phyloP scores from a whole-genome alignment of 202 grass and related monocot species.

The Musa balbisiana region DNA sequence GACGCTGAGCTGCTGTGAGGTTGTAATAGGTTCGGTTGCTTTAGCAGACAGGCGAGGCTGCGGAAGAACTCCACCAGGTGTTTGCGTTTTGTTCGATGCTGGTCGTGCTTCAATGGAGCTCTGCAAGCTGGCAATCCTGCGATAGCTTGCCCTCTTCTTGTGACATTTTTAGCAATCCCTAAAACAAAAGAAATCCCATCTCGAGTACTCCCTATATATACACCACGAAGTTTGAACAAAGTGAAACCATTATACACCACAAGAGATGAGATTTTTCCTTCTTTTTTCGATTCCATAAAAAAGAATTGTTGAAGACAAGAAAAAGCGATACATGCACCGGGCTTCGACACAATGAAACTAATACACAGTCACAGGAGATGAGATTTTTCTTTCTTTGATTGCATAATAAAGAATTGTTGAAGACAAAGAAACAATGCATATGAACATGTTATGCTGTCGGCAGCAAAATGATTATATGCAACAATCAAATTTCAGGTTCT shows the following conservation, averaged over 20 bases:
- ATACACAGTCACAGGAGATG: no score
- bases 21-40: not conserved
- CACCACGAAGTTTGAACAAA: no score
- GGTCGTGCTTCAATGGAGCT: not conserved
- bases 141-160: not conserved
- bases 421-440: not conserved
- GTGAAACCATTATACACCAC: no score
- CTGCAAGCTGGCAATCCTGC: not conserved
- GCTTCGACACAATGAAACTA: no score
- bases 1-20: not conserved
- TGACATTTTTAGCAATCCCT: not conserved
- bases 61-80: not conserved
- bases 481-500: not conserved
- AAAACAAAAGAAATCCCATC: no score
- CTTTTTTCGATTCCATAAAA: not conserved
- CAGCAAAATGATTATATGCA: not conserved
- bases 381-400: not conserved
- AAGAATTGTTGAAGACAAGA: not conserved
- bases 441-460: not conserved
- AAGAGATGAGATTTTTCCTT: not conserved
- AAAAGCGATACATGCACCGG: not conserved
- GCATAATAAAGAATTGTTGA: not conserved
- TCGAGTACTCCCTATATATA: no score
- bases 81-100: not conserved
- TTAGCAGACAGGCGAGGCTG: not conserved